Percentiles rank a stretch among this genome's conserved stretches.
phyloP scores from a whole-genome alignment of 1,139 yeast genomes.

The Tardiomyces depauwii region DNA sequence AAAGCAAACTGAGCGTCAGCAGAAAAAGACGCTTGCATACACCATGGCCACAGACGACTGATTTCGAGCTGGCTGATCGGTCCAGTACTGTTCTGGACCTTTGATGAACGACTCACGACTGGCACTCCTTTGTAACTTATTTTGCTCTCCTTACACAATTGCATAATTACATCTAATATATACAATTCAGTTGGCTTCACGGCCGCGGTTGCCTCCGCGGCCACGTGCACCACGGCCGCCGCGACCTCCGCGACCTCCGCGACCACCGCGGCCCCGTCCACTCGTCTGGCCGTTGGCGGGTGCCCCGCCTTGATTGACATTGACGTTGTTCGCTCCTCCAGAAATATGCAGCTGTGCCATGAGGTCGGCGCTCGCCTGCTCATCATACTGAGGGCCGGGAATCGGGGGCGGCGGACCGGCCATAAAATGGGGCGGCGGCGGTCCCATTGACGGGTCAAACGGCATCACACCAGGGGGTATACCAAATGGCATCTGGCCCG shows the following conservation, averaged over 20 bases:
- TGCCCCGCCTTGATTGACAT: too few relatives aligned
- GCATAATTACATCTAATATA: background rate
- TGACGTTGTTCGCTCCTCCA: too few relatives aligned
- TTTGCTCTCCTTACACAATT: background rate
- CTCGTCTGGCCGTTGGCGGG: constrained; percentile 1
- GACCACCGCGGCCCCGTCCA: constrained; percentile 23
- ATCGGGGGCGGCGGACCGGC: constrained; percentile 10
- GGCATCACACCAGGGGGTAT: constrained; percentile 14
- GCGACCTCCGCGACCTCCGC: constrained; percentile 22
- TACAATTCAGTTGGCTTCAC: background rate
- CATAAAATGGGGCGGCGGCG: constrained; percentile 10
- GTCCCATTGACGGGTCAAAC: constrained; percentile 6
- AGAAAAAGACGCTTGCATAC: constrained; percentile 27
- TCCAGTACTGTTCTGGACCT: too few relatives aligned
- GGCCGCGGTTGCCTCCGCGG: constrained; percentile 4
- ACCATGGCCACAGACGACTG: constrained; percentile 22
- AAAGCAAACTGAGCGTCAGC: constrained; percentile 11
- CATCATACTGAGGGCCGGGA: constrained; percentile 13
- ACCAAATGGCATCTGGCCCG: constrained; percentile 8
- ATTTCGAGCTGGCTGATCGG: too few relatives aligned
- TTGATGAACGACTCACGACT: too few relatives aligned
- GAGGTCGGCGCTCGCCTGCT: constrained; percentile 19
- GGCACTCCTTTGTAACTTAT: too few relatives aligned
- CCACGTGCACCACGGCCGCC: constrained; percentile 17
- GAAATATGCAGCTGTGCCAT: constrained; percentile 19